phyloP scores from a whole-genome alignment of 2,329 filamentous ascomycete genomes.

The Arthrocladium fulminans region DNA sequence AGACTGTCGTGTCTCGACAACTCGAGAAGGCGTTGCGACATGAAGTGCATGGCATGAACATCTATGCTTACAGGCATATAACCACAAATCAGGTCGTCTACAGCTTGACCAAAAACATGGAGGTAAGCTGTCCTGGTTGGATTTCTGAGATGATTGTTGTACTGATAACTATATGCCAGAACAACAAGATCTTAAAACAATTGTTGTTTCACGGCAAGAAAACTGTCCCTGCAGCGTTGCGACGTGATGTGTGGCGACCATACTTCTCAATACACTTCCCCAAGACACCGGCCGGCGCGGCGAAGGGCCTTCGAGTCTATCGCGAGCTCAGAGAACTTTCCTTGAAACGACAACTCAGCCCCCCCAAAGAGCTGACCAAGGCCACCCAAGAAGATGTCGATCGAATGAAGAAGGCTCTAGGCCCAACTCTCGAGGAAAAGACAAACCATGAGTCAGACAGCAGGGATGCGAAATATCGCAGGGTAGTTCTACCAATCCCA shows the following conservation, averaged over 20 bases:
- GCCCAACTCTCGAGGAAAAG: slow-evolving; percentile 12
- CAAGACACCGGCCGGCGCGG: slow-evolving; percentile 31
- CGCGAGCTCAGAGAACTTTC: slow-evolving; percentile 53
- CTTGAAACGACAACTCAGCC: slow-evolving; percentile 48
- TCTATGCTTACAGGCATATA: slow-evolving; percentile 55
- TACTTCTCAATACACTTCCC: slow-evolving; percentile 52
- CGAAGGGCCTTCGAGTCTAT: slow-evolving; percentile 45
- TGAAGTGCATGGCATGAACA: slow-evolving; percentile 47
- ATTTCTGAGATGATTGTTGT: slow-evolving; percentile 4
- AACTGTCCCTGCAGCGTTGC: slow-evolving; percentile 48
- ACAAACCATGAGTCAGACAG: slow-evolving; percentile 20
- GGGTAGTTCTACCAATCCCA: slow-evolving; percentile 34
- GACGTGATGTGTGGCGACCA: slow-evolving; percentile 55
- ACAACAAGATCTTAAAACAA: slow-evolving; percentile 46
- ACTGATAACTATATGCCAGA: slow-evolving; percentile 28
- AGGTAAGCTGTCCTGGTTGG: slow-evolving; percentile 38
- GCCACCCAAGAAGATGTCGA: slow-evolving; percentile 36
- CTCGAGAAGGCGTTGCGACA: slow-evolving; percentile 39
- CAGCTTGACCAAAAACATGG: slow-evolving; percentile 48
- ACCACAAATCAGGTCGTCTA: slow-evolving; percentile 57
- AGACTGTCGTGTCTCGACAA: slow-evolving; percentile 31
- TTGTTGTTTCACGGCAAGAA: slow-evolving; percentile 57
- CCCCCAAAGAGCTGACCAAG: slow-evolving; percentile 34
- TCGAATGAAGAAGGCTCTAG: slow-evolving; percentile 30
- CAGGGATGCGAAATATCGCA: slow-evolving; percentile 30